phyloP scores from a whole-genome alignment of 176 grass and related monocot species.

The Secale cereale region DNA sequence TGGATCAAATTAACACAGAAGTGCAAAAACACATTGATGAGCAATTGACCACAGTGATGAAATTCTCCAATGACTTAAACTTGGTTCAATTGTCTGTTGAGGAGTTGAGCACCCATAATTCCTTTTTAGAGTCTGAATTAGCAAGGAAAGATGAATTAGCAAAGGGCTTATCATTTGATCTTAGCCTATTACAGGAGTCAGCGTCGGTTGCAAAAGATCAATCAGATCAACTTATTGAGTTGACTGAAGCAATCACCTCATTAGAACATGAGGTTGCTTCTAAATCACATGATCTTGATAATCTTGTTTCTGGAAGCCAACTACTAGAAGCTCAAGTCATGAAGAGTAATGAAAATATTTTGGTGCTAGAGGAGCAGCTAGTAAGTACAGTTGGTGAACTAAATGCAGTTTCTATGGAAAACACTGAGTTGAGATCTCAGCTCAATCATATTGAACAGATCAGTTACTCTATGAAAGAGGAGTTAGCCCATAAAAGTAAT shows the following conservation, averaged over 20 bases:
- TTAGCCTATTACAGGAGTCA: constrained; percentile 87
- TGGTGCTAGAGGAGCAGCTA: constrained; percentile 50
- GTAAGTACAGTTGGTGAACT: constrained; percentile 46
- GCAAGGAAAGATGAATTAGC: constrained; percentile 71
- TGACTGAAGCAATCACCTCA: constrained; percentile 48
- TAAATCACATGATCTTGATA: constrained; percentile 53
- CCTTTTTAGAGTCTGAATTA: constrained; percentile 63
- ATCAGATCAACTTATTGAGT: constrained; percentile 48
- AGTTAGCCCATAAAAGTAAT: constrained; percentile 49
- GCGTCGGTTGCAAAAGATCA: constrained; percentile 75
- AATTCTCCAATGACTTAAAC: constrained; percentile 55
- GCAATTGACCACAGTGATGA: constrained; percentile 45
- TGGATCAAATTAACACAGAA: constrained; percentile 51
- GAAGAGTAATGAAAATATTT: constrained; percentile 45
- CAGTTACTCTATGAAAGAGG: constrained; percentile 47
- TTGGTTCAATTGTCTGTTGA: constrained; percentile 48
- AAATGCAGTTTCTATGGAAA: constrained; percentile 47
- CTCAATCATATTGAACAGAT: constrained; percentile 38
- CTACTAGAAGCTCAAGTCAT: constrained; percentile 51
- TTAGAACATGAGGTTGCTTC: constrained; percentile 46
- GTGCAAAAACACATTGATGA: constrained; percentile 44
- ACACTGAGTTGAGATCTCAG: constrained; percentile 58
- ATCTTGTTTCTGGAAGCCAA: constrained; percentile 31
- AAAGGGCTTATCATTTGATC: constrained; percentile 86
- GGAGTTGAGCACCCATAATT: constrained; percentile 50